Evolutionary conservation across 306 rosid genomes (phyloP), one percentile per base, ranked within the genome.

Genomic region (Begonia masoniana): DNA sequence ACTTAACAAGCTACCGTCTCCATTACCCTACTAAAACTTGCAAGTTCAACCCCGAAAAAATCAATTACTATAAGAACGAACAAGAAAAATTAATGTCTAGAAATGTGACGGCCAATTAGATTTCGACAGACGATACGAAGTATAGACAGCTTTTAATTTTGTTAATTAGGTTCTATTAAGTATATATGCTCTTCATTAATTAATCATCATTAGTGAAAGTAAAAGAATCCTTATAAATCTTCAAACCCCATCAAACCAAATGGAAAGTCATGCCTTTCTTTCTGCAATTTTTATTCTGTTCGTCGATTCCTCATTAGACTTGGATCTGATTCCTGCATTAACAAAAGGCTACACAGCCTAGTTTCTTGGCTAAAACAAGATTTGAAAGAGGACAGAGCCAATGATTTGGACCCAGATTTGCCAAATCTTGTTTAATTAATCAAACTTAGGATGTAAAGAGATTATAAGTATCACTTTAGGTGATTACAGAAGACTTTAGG

Each of bases 121-220:
- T 62, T 54, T 36, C 50, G 41, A 64, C 79, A 78, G 59, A 36
- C 16, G 60, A 64, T 59, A 59, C 64, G 80, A 80, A 84, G 94
- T 75, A 73, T 70, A 81, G 73, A 81, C 78, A 17, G 82, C 80
- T 78, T 78, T 16, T 55, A 63, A 47, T 56, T 45, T 10, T n/a
- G 13, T 45, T 10, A 45, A 45, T 45, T 45, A 12, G 10, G 15
- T 10, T 45, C 13, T 1, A 3, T 12, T 45, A 45, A 45, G 49
- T 45, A 45, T 45, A 45, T 45, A 45, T 45, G 49, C 49, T 12
- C 15, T 45, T 71, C 61, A 59, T 59, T 65, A 42, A 59, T 10
- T 59, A 67, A 60, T 71, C 60, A 57, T 59, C 57, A 45, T 12
- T 45, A 45, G 49, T 45, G 49, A 45, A 45, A n/a, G 39, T 31